Percentiles rank a stretch among this genome's conserved stretches.
Evolutionary conservation across 1,284 basidiomycete genomes (phyloP).

Genomic region (Tranzscheliella williamsii): DNA sequence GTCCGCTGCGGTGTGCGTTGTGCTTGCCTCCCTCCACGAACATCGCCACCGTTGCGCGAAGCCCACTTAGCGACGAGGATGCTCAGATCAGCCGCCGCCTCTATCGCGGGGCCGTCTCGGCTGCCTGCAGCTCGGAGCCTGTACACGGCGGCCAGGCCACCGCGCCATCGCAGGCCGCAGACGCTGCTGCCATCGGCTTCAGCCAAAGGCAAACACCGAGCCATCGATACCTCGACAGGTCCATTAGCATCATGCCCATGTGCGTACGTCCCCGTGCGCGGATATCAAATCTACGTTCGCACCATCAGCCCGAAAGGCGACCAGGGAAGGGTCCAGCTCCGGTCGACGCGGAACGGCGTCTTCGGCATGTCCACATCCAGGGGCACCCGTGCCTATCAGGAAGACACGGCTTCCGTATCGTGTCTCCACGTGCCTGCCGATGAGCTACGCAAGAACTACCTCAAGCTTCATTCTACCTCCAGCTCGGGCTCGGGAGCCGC

Average conservation of each 20-base stretch:
- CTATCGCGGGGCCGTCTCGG: conserved; percentile 33
- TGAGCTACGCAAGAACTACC: conserved; percentile 40
- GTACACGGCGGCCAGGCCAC: conserved; percentile 1
- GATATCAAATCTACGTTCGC: conserved; percentile 31
- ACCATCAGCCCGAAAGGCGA: conserved; percentile 23
- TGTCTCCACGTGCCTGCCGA: conserved; percentile 48
- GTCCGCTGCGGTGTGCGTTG: no score
- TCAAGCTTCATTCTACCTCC: conserved; percentile 21
- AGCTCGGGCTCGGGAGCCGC: conserved; percentile 16
- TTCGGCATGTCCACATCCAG: conserved; percentile 44
- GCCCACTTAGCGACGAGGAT: no score
- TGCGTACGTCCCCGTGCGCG: not conserved
- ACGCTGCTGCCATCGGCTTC: no score
- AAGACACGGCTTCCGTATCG: conserved; percentile 52
- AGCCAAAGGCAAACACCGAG: conserved; percentile 27
- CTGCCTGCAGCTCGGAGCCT: conserved; percentile 7
- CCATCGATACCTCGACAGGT: no score
- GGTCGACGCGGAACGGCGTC: conserved; percentile 29
- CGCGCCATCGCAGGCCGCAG: no score
- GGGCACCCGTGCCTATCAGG: conserved; percentile 52
- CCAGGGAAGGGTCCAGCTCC: conserved; percentile 33
- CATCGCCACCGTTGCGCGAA: no score
- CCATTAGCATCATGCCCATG: not conserved
- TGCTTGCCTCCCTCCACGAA: no score
- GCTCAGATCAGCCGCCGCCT: conserved; percentile 19